phyloP scores from a whole-genome alignment of 192 early-diverging fungal species.

The Coemansia sp. region DNA sequence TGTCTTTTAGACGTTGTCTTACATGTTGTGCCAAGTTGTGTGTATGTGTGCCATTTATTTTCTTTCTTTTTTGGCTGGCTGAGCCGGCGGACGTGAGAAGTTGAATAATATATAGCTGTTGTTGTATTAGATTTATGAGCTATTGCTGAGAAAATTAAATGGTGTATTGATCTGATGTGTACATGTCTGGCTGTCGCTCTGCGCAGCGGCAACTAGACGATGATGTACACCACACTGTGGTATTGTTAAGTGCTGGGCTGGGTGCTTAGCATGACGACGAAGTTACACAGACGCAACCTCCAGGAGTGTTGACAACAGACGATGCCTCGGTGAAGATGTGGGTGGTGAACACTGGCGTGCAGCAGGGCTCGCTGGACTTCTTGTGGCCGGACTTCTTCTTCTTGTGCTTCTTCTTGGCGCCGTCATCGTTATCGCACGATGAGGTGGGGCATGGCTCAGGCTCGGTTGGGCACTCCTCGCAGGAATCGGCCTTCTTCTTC shows the following conservation, averaged over 20 bases:
- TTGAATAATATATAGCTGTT: background rate
- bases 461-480: constrained; percentile 17
- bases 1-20: background rate
- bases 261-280: constrained; percentile 21
- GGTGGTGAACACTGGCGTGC: constrained; percentile 42
- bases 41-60: too few species aligned
- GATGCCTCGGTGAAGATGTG: constrained; percentile 53
- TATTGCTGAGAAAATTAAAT: background rate
- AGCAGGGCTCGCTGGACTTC: constrained; percentile 23
- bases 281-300: constrained; percentile 38
- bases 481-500: constrained; percentile 15
- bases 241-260: background rate
- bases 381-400: constrained; percentile 12
- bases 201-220: constrained; percentile 14
- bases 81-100: background rate
- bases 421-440: constrained; percentile 12
- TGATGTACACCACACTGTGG: background rate
- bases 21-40: background rate
- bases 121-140: background rate
- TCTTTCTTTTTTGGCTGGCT: background rate
- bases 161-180: background rate
- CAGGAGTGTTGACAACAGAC: constrained; percentile 41
- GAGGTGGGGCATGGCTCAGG: constrained; percentile 13
- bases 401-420: constrained; percentile 24
- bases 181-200: constrained; percentile 11